Conservation (phyloP, 441 rosid species). For the Pelargonium australe region DNA sequence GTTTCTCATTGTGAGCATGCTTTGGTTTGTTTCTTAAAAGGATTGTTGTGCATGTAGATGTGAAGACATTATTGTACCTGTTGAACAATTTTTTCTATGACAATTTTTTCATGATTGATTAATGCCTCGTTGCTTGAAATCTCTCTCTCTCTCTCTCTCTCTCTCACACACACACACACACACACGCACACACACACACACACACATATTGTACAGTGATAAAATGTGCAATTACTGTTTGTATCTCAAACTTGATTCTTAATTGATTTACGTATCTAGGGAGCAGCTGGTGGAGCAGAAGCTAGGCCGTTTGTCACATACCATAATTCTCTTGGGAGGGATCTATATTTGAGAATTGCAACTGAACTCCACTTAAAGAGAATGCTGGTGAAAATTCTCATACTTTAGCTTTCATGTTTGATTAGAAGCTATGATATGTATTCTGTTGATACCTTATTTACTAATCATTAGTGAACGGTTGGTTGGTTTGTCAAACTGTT, state of each 20-base stretch:
- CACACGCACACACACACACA: neutral
- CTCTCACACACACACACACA: neutral
- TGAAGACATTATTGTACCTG: neutral
- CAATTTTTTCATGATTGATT: neutral
- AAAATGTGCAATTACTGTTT: slow-evolving; percentile 8
- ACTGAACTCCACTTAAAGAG: slow-evolving; percentile 94
- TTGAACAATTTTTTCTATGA: neutral
- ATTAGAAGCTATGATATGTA: neutral
- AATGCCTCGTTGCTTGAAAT: neutral
- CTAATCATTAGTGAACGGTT: neutral
- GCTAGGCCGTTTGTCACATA: slow-evolving; percentile 90
- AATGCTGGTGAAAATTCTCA: slow-evolving; percentile 64
- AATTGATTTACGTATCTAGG: slow-evolving; percentile 49
- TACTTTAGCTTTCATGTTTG: neutral
- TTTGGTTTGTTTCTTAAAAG: neutral
- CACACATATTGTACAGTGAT: neutral
- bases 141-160: neutral
- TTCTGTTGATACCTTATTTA: neutral
- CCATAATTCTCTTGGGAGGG: slow-evolving; percentile 91
- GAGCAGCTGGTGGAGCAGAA: slow-evolving; percentile 99
- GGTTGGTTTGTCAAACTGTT: neutral
- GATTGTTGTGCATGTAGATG: neutral
- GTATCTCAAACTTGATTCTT: slow-evolving; percentile 28
- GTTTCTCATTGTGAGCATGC: neutral
- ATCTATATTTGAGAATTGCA: slow-evolving; percentile 87